Percentiles rank a stretch among this genome's conserved stretches.
phyloP scores from a whole-genome alignment of 1,284 basidiomycete species.

The Sporisorium exsertum region DNA sequence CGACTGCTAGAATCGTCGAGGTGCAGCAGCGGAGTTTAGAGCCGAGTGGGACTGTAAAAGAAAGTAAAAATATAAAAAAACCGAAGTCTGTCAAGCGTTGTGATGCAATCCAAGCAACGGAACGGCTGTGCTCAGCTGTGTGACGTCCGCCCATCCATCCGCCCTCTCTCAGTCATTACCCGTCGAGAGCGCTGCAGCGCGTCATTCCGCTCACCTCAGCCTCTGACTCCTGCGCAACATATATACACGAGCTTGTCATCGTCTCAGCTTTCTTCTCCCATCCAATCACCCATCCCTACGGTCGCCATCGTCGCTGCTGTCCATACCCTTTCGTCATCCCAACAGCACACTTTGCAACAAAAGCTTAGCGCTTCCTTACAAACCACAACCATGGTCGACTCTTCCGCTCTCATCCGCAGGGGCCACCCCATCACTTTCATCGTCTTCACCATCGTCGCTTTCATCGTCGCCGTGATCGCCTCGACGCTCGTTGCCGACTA shows the following conservation, averaged over 20 bases:
- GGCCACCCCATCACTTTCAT: conserved; percentile 66
- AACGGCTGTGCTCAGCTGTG: conserved; percentile 5
- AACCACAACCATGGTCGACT: conserved; percentile 49
- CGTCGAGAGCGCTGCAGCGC: conserved; percentile 10
- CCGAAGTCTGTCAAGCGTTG: neutral
- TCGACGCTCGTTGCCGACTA: conserved; percentile 61
- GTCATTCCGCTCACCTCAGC: conserved; percentile 6
- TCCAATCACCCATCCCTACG: neutral
- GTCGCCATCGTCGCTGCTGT: neutral
- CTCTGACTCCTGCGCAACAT: neutral
- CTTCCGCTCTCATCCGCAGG: conserved; percentile 52
- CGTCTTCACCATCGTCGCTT: conserved; percentile 57
- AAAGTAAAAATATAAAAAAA: conserved; percentile 6
- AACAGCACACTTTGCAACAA: neutral
- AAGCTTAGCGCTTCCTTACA: neutral
- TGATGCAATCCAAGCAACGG: conserved; percentile 6
- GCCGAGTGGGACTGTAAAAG: neutral
- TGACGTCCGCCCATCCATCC: conserved; percentile 3
- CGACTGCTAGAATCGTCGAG: conserved; percentile 18
- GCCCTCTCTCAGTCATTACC: conserved; percentile 14
- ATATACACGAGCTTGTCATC: conserved; percentile 6
- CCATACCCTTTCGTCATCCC: neutral
- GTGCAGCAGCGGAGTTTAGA: conserved; percentile 25
- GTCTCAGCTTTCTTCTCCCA: neutral
- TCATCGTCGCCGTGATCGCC: conserved; percentile 65